Conservation (phyloP, 805 yeast species). For the Ogataea populi-albae region DNA sequence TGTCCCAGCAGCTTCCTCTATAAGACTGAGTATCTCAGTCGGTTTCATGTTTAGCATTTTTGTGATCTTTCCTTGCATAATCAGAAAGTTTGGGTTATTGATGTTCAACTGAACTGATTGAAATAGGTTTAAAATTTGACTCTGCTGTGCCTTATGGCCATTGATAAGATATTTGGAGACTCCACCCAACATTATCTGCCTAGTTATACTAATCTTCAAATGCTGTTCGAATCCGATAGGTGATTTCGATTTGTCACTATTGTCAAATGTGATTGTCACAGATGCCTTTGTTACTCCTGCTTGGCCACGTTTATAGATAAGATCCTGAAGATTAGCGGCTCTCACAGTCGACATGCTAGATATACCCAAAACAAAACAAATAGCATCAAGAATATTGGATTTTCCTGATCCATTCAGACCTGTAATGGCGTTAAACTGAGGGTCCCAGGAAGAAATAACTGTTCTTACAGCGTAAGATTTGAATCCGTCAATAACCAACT, state of each 20-base stretch:
- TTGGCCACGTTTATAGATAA: constrained; percentile 95
- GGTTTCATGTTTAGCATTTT: constrained; percentile 97
- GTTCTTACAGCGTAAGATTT: constrained; percentile 97
- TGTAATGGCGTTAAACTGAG: constrained; percentile 95
- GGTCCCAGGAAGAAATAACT: constrained; percentile 92
- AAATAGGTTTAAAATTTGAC: constrained; percentile 82
- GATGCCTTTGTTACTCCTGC: constrained; percentile 97
- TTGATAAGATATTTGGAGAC: constrained; percentile 88
- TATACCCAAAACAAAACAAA: constrained; percentile 96
- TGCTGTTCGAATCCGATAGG: constrained; percentile 86
- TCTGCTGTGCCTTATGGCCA: constrained; percentile 96
- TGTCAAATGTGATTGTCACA: constrained; percentile 94
- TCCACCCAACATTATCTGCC: constrained; percentile 90
- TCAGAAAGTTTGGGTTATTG: constrained; percentile 93
- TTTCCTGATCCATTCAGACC: constrained; percentile 98
- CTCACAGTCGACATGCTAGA: constrained; percentile 93
- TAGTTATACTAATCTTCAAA: constrained; percentile 80
- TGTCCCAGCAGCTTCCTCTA: constrained; percentile 98
- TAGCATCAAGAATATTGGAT: constrained; percentile 93
- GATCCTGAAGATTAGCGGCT: constrained; percentile 88
- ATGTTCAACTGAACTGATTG: constrained; percentile 95
- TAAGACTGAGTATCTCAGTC: constrained; percentile 78
- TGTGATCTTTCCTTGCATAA: constrained; percentile 98
- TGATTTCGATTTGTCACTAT: constrained; percentile 65
- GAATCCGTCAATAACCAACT: constrained; percentile 94